Evolutionary conservation across 2,329 filamentous ascomycete species (phyloP).

Genomic region (Parastagonospora avenae): DNA sequence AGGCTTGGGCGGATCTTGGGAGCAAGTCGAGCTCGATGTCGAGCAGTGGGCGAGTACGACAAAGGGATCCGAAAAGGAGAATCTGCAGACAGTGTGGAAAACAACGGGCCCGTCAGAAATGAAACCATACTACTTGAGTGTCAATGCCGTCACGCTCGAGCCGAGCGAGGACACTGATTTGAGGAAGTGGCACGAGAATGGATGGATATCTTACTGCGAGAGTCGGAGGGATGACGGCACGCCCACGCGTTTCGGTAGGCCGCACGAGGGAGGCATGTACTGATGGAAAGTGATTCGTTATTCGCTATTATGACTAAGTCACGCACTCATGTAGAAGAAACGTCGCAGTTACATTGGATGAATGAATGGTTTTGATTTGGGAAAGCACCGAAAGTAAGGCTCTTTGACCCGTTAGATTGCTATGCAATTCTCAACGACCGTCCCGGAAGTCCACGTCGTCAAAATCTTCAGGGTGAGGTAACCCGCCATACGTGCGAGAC

Average conservation of each 20-base stretch:
- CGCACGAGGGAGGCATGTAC: slow-evolving; percentile 16
- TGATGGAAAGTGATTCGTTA: not conserved
- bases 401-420: too few relatives aligned
- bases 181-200: slow-evolving; percentile 41
- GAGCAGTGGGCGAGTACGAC: slow-evolving; percentile 24
- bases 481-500: too few relatives aligned
- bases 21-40: slow-evolving; percentile 24
- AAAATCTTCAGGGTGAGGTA: too few relatives aligned
- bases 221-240: slow-evolving; percentile 8
- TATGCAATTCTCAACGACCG: too few relatives aligned
- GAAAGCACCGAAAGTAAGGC: too few relatives aligned
- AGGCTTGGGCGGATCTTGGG: slow-evolving; percentile 38
- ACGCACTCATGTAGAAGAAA: too few relatives aligned
- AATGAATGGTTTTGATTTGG: too few relatives aligned
- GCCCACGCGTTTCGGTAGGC: not conserved
- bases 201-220: slow-evolving; percentile 40
- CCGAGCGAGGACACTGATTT: slow-evolving; percentile 33
- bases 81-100: slow-evolving; percentile 31
- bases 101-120: not conserved
- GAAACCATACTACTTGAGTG: slow-evolving; percentile 33
- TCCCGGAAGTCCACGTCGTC: too few relatives aligned
- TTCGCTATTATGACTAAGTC: too few relatives aligned
- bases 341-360: too few relatives aligned
- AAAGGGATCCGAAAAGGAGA: slow-evolving; percentile 11
- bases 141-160: slow-evolving; percentile 43